A percentile compares a stretch with the other conserved stretches of the same genome.
Evolutionary conservation across 495 filamentous ascomycete genomes (phyloP).

Genomic region (Penicillium egyptiacum): DNA sequence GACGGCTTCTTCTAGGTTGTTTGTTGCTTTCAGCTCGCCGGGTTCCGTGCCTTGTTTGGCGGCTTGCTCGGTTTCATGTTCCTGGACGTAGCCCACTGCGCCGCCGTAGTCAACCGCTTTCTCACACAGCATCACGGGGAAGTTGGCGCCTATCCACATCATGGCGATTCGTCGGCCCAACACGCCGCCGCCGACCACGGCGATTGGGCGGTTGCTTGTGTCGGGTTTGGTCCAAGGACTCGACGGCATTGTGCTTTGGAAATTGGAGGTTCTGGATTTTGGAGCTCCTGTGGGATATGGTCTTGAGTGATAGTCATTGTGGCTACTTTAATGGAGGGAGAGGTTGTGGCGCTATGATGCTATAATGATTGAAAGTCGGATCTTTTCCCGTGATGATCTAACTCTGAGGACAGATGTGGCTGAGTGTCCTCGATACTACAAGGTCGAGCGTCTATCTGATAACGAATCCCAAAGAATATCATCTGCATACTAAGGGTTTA

Average conservation of each 20-base stretch:
- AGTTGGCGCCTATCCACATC: conserved; percentile 36
- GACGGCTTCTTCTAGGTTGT: conserved; percentile 39
- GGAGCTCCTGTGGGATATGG: neutral
- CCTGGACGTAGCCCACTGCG: conserved; percentile 35
- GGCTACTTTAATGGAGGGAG: neutral
- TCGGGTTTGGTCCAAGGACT: conserved; percentile 22
- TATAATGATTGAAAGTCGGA: conserved; percentile 12
- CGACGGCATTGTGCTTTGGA: conserved; percentile 13
- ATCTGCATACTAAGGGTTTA: neutral
- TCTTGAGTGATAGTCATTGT: neutral
- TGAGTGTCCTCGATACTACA: neutral
- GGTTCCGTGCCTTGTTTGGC: conserved; percentile 30
- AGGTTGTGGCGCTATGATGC: conserved; percentile 6
- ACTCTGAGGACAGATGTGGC: conserved; percentile 17
- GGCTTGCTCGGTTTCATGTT: conserved; percentile 31
- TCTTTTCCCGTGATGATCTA: conserved; percentile 17
- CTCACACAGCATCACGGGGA: conserved; percentile 37
- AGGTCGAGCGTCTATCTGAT: too few species aligned
- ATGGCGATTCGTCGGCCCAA: conserved; percentile 41
- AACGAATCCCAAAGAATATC: neutral
- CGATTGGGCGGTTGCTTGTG: conserved; percentile 36
- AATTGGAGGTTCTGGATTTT: neutral
- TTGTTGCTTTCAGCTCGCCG: conserved; percentile 26
- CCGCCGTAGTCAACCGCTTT: conserved; percentile 23
- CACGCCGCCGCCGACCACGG: conserved; percentile 42